Base-by-base conservation (phyloP, 495 filamentous ascomycete species). In the Hypoxylon trugodes region DNA sequence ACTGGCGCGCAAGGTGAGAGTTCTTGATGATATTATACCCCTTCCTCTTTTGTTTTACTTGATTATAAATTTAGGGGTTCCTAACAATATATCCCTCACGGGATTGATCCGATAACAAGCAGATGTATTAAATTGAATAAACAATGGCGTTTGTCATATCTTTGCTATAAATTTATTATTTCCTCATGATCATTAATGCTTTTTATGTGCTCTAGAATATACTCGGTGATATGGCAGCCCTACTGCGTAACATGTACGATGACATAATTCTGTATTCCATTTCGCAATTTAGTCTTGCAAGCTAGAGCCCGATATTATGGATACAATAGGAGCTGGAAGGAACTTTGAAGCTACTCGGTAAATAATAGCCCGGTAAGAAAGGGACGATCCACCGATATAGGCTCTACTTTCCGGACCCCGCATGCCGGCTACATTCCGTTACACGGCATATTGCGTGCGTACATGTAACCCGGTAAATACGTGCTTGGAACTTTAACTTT, bases 301-400 rank as follows among this genome's bases (percentile, higher is more conserved):
- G 25, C 6, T 47, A 10, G 18, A 32, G 26, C 40, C 45, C 45
- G 60, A 52, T 10, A 26, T 3, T 51, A 24, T 33, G 59, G 37
- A 30, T 58, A 58, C 13, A 12, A 7, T 38, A 37, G 48, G 32
- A 48, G 22, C 37, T 42, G 41, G 35, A 9, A 1, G n/a, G n/a
- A n/a, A n/a, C n/a, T n/a, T n/a, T n/a, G 18, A 42, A 59, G 42
- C 33, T 66, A 60, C 55, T 66, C 62, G 62, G 62, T 51, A 26
- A 3, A 33, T 5, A 66, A 60, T 66, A n/a, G 21, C 37, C 62
- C 62, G 62, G 59, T 22, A 6, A 38, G 37, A 18, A 33, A 22
- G 49, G 40, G 19, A 36, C 43, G 38, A 49, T 7, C 18, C 26
- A 36, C 50, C 43, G 48, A 48, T 50, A 59, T 58, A 64, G 52